A percentile compares a stretch with the other conserved stretches of the same genome.
Conservation (phyloP, 2,329 filamentous ascomycete species). For the Blastomyces parvus region DNA sequence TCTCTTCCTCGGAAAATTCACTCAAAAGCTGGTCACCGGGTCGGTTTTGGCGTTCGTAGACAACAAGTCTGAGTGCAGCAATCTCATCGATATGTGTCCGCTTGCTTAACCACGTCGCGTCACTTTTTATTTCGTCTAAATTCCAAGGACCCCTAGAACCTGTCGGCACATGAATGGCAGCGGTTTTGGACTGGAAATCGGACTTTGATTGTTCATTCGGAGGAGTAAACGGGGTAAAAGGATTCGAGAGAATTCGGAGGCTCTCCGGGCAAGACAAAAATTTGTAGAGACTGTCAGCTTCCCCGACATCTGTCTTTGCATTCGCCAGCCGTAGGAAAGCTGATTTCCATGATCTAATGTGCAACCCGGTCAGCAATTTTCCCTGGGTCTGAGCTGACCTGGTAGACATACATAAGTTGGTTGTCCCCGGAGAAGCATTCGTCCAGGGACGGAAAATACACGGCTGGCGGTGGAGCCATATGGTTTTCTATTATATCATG, state of each 20-base stretch:
- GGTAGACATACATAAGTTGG: conserved; percentile 57
- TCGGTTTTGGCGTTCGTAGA: conserved; percentile 76
- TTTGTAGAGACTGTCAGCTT: conserved; percentile 49
- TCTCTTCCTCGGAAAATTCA: conserved; percentile 67
- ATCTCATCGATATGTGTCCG: conserved; percentile 70
- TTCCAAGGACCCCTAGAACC: conserved; percentile 58
- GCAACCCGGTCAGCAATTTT: conserved; percentile 19
- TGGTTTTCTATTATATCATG: conserved; percentile 34
- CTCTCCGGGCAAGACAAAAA: conserved; percentile 66
- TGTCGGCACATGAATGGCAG: conserved; percentile 72
- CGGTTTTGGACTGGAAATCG: conserved; percentile 73
- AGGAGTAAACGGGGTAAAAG: conserved; percentile 57
- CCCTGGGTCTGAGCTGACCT: neutral
- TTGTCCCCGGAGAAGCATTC: conserved; percentile 73
- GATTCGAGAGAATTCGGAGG: conserved; percentile 56
- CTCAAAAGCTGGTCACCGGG: conserved; percentile 62
- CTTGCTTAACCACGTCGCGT: conserved; percentile 77
- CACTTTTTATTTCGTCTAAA: conserved; percentile 69
- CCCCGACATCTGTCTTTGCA: conserved; percentile 38
- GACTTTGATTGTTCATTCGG: conserved; percentile 55
- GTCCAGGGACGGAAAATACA: conserved; percentile 76
- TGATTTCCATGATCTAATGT: conserved; percentile 49
- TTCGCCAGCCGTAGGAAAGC: conserved; percentile 45
- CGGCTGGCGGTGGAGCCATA: conserved; percentile 63
- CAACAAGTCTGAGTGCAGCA: conserved; percentile 65